A percentile compares a stretch with the other conserved stretches of the same genome.
These are phyloP conservation scores for Rhododendron kiyosumense DNA, from an alignment of 148 eudicot genomes.

Conservation along the genomic window DNA sequence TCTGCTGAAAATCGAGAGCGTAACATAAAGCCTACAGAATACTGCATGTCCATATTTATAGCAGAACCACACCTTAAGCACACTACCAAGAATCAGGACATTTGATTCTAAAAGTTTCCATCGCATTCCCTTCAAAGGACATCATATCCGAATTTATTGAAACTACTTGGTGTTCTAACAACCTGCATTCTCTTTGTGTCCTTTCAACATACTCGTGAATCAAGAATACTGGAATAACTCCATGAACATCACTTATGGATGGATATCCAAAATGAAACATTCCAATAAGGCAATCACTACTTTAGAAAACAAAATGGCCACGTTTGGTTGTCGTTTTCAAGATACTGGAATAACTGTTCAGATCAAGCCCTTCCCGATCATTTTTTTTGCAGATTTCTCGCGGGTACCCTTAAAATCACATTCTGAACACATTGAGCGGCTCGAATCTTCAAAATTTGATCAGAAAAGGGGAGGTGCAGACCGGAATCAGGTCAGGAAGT, in stretches of 20 bases:
- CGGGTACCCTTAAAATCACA: too few relatives aligned
- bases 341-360: too few relatives aligned
- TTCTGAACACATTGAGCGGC: too few relatives aligned
- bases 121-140: not conserved
- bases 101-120: not conserved
- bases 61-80: slow-evolving; percentile 39
- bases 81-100: slow-evolving; percentile 68
- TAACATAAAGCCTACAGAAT: slow-evolving; percentile 22
- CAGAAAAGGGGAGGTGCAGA: too few relatives aligned
- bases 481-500: too few relatives aligned
- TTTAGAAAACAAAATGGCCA: not conserved
- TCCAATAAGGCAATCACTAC: not conserved
- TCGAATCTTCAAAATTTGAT: too few relatives aligned
- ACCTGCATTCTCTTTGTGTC: not conserved
- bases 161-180: not conserved
- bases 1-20: too few relatives aligned
- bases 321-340: not conserved
- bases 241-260: not conserved
- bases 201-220: not conserved
- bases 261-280: not conserved
- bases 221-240: not conserved
- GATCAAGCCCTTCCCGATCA: too few relatives aligned
- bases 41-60: slow-evolving; percentile 65
- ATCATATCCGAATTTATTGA: not conserved
- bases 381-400: too few relatives aligned